A percentile compares a stretch with the other conserved stretches of the same genome.
phyloP scores from a whole-genome alignment of 768 basidiomycete genomes.

The Hygrophoropsis aurantiaca region DNA sequence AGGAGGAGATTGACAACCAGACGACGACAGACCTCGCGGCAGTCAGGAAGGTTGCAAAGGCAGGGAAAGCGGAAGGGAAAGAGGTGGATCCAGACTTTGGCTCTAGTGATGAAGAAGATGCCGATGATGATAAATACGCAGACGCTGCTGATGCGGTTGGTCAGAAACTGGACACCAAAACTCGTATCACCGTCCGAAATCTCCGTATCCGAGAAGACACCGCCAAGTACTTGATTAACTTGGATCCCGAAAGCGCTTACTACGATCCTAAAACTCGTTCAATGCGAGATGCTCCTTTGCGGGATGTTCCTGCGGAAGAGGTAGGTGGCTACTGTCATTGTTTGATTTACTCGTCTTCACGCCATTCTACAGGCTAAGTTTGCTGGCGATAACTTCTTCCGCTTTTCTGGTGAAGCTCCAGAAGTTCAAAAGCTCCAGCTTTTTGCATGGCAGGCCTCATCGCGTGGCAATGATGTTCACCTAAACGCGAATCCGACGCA shows the following conservation, averaged over 20 bases:
- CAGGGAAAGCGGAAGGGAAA: constrained; percentile 71
- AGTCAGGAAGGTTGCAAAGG: constrained; percentile 93
- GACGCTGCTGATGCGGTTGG: constrained; percentile 97
- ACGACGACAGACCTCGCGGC: constrained; percentile 90
- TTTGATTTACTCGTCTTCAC: constrained; percentile 2
- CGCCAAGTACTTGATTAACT: constrained; percentile 96
- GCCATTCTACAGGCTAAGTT: constrained; percentile 64
- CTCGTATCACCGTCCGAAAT: constrained; percentile 96
- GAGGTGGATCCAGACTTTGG: constrained; percentile 89
- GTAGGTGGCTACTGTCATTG: constrained; percentile 43
- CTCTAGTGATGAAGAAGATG: constrained; percentile 93
- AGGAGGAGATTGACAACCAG: constrained; percentile 98
- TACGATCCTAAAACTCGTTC: constrained; percentile 99
- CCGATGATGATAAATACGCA: constrained; percentile 97
- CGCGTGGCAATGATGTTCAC: constrained; percentile 92
- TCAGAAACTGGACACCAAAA: constrained; percentile 97
- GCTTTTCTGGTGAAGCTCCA: constrained; percentile 88
- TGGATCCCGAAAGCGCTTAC: constrained; percentile 94
- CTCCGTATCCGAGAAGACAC: constrained; percentile 98
- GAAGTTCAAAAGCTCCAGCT: constrained; percentile 91
- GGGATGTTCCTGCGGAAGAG: constrained; percentile 80
- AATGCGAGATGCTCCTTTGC: constrained; percentile 94
- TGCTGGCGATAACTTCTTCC: constrained; percentile 95
- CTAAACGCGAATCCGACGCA: constrained; percentile 96
- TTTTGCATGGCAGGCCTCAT: constrained; percentile 96